Evolutionary conservation across 495 filamentous ascomycete species (phyloP).

Genomic region (Evansstolkia leycettana): DNA sequence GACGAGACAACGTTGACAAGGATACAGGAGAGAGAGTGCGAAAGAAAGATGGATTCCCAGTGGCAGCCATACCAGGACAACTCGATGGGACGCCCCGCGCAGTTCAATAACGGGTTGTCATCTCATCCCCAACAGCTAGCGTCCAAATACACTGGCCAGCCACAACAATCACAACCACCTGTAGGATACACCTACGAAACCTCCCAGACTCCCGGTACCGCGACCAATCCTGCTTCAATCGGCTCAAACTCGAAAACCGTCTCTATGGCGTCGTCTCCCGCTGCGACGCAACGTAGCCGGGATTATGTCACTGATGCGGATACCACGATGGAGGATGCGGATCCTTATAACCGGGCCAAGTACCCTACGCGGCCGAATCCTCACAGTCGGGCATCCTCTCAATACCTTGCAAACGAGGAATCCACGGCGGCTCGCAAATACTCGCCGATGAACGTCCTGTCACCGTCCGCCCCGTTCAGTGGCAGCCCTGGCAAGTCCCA

Average conservation of each 20-base stretch:
- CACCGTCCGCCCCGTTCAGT: constrained; percentile 44
- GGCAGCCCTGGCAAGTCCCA: constrained; percentile 45
- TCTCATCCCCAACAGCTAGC: constrained; percentile 27
- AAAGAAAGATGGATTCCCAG: constrained; percentile 34
- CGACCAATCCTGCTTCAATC: constrained; percentile 33
- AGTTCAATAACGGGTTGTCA: constrained; percentile 28
- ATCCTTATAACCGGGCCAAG: constrained; percentile 70
- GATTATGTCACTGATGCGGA: constrained; percentile 63
- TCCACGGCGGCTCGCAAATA: constrained; percentile 81
- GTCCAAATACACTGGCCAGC: constrained; percentile 33
- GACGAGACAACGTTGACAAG: too few relatives aligned
- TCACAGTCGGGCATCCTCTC: constrained; percentile 48
- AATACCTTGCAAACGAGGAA: constrained; percentile 59
- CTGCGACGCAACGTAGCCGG: constrained; percentile 52
- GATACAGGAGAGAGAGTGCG: neutral
- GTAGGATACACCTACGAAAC: constrained; percentile 63
- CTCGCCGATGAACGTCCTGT: constrained; percentile 82
- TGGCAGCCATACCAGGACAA: constrained; percentile 42
- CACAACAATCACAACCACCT: constrained; percentile 45
- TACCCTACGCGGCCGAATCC: constrained; percentile 61
- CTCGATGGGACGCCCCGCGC: constrained; percentile 29
- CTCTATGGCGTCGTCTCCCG: constrained; percentile 50
- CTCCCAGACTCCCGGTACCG: constrained; percentile 42
- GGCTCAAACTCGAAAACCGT: constrained; percentile 42
- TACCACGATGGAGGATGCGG: constrained; percentile 85